These are phyloP conservation scores for Chlorella sp. DNA, from an alignment of 139 green algal species.

Conservation along the genomic window DNA sequence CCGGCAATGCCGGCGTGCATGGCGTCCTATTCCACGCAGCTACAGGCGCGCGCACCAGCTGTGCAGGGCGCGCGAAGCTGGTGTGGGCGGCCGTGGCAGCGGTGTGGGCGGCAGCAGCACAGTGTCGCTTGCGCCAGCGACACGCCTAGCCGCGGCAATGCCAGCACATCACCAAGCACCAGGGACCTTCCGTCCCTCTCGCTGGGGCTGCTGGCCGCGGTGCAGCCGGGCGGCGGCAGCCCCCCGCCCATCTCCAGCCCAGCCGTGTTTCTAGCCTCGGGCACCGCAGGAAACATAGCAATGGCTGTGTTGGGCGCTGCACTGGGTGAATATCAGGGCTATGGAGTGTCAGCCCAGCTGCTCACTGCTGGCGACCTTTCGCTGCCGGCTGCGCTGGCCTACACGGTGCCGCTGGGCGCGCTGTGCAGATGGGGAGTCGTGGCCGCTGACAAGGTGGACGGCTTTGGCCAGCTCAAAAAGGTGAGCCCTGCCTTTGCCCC, in stretches of 20 bases:
- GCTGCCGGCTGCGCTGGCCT: neutral
- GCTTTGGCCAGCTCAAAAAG: neutral
- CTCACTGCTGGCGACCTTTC: neutral
- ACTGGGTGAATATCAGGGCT: neutral
- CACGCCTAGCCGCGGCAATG: neutral
- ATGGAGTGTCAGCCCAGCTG: constrained; percentile 7
- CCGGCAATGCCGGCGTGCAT: no score
- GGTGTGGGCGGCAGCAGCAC: neutral
- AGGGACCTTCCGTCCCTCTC: neutral
- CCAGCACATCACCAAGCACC: neutral
- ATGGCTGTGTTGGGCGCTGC: neutral
- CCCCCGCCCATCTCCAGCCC: no score
- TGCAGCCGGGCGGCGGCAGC: neutral
- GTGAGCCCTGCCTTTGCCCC: no score
- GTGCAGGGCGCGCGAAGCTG: neutral
- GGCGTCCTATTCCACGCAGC: no score
- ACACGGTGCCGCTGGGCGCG: constrained; percentile 1
- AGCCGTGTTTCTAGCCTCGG: neutral
- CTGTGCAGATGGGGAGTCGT: neutral
- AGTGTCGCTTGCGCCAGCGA: no score
- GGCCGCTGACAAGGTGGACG: neutral
- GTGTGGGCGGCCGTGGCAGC: neutral
- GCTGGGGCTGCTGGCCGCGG: neutral
- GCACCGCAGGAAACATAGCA: constrained; percentile 1
- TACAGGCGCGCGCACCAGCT: no score